Base-by-base conservation (phyloP, 495 filamentous ascomycete genomes). In the Rhizodiscina lignyota region DNA sequence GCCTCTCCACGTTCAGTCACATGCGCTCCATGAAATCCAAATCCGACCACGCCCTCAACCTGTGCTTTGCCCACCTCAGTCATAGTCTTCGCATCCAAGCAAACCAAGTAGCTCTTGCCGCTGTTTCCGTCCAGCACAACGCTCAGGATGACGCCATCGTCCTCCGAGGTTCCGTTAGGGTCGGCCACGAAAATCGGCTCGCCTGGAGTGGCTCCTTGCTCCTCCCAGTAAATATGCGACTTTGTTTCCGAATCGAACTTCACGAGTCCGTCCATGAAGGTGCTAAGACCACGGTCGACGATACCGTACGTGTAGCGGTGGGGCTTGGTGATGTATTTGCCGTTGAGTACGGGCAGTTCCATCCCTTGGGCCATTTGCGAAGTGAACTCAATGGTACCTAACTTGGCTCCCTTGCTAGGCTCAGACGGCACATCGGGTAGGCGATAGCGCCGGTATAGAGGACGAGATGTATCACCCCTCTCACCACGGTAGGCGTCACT, bases 21-120 rank as follows among this genome's bases (percentile, higher is more conserved):
- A 58, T 80, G 71, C 23, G 59, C 51, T 1, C 81, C 82, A 57
- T 86, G 82, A 45, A 89, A 82, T 1, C 79, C 77, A 43, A 84
- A 63, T 1, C 56, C 68, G 35, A 89, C 61, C 4, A 63, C 63
- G 16, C 65, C 66, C 33, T 70, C 62, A 10, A 77, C 60, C 39
- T 72, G 61, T 2, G 80, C 82, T 5, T 72, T 60, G 0, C 79
- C 79, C 35, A 76, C 27, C 53, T 85, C 82, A 37, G 44, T 56
- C 59, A 86, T 61, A 12, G 60, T 63, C 37, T 46, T 68, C 12
- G 81, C 79, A 56, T 83, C 69, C 21, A 86, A 50, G 36, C 67
- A 71, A 16, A 85, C 49, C 32, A 89, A 52, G 49, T 85, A 86
- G 32, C 78, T 83, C 44, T 48, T 70, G 19, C 65, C 68, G 4